Base-by-base conservation (phyloP, 805 yeast genomes). In the Lipomyces spencermartinsiae region DNA sequence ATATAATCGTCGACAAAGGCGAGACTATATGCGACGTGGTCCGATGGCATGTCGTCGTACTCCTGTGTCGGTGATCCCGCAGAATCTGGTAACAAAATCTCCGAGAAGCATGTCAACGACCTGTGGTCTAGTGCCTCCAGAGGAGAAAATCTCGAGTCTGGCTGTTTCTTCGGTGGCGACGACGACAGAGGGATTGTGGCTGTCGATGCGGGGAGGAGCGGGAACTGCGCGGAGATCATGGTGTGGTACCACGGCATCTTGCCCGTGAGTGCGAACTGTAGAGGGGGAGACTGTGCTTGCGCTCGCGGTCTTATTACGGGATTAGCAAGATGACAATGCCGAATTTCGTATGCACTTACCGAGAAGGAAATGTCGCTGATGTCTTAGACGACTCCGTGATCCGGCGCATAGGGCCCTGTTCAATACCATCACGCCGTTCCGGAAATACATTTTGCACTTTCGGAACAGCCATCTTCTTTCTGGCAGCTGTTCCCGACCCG, bases 1-100 rank as follows among this genome's bases (percentile, higher is more conserved):
- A 66, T 53, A 49, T 66, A 66, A 43, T 66, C 65, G 9, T 66
- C 69, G 5, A 66, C 65, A 33, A 66, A 46, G 7, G 51, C 53
- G 19, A 66, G 53, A 37, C 19, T 43, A 53, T 61, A 51, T 10
- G 64, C 65, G 43, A 66, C 55, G 46, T 61, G 64, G 19, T 46
- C 39, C 22, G 31, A 29, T 14, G n/a, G 16, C 55, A n/a, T 25
- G 39, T 59, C 62, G 10, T 31, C 56, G 29, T 43, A 43, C 25
- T 43, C 49, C n/a, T 58, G 59, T 14, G 68, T 49, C 39, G 57
- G 39, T 6, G 46, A 16, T 51, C 33, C 57, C 10, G 14, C 31
- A 10, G 12, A 2, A 31, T 43, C 58, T 39, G 55, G 60, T n/a
- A 63, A 62, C 22, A 62, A 16, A 19, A 66, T 33, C 55, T 66